Evolutionary conservation across 108 stramenopile species (phyloP), one percentile per base, ranked within the genome.

Genomic region (Cyclostephanos tholiformis): DNA sequence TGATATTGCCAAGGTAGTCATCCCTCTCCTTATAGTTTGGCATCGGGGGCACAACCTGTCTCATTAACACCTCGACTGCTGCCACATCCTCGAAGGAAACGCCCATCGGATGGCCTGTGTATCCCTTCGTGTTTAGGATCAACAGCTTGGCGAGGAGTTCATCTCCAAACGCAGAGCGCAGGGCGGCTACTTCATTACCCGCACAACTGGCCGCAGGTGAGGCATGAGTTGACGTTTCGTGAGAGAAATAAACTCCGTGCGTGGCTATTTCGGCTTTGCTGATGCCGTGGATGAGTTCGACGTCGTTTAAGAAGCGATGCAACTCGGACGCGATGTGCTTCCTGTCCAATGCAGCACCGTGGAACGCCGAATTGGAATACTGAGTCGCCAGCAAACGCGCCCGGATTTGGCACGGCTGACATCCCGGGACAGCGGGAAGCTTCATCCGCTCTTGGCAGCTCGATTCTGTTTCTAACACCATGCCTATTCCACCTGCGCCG

Each of bases 41-140:
- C 23, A 96, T 79, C 10, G 96, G 91, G 2, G 97, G 97, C 4
- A 97, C 90, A 7, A 75, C 64, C 52, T 97, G 96, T 51, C 79
- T 69, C 82, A 91, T 74, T 7, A 98, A 79, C 13, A 93, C 96
- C 79, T 96, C 95, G 17, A 96, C 96, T 22, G 96, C 96, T 26
- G 95, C 86, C 11, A 95, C 96, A 69, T 98, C 98, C 79, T 98
- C 98, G 77, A 98, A 97, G 13, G 92, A 93, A 22, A 97, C 97
- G 27, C 97, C 98, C 98, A 98, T 98, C 11, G 97, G 96, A 80
- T 98, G 98, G 7, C 98, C 98, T 0, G 98, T 98, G 82, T 87
- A 91, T 23, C 95, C 96, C 81, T 98, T 98, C 36, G 98, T 98
- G 78, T 97, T 98, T 13, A 96, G 79, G 82, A 98, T 93, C 57